A percentile compares a stretch with the other conserved stretches of the same genome.
These are phyloP conservation scores for Sclerotinia spermophila DNA, from an alignment of 2,329 filamentous ascomycete species.

Conservation along the genomic window DNA sequence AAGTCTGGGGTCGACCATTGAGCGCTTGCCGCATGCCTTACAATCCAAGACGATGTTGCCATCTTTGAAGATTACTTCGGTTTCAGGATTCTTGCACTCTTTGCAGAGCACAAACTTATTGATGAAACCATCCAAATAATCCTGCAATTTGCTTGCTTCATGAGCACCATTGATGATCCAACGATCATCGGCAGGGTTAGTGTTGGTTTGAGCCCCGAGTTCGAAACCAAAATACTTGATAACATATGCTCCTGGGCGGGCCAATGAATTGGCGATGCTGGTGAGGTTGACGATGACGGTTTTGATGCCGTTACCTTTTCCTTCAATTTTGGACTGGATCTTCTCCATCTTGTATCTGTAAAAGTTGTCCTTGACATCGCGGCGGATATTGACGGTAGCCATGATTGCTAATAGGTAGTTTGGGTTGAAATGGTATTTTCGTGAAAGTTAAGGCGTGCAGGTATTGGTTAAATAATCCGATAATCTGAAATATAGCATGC, in stretches of 20 bases:
- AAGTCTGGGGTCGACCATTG: slow-evolving; percentile 84
- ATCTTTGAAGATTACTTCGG: slow-evolving; percentile 92
- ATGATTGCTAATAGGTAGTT: slow-evolving; percentile 58
- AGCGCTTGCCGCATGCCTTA: slow-evolving; percentile 95
- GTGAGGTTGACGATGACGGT: slow-evolving; percentile 95
- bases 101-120: slow-evolving; percentile 98
- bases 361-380: slow-evolving; percentile 97
- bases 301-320: slow-evolving; percentile 99
- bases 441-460: slow-evolving; percentile 23
- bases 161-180: slow-evolving; percentile 99
- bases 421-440: slow-evolving; percentile 24
- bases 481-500: slow-evolving; percentile 43
- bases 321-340: slow-evolving; percentile 98
- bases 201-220: slow-evolving; percentile 97
- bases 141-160: slow-evolving; percentile 91
- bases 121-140: slow-evolving; percentile 98
- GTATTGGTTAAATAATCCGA: slow-evolving; percentile 28
- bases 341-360: slow-evolving; percentile 99
- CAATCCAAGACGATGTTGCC: slow-evolving; percentile 90
- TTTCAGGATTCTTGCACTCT: slow-evolving; percentile 99
- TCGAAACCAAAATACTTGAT: slow-evolving; percentile 99
- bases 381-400: slow-evolving; percentile 97
- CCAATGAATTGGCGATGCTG: slow-evolving; percentile 87
- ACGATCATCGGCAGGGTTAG: slow-evolving; percentile 92
- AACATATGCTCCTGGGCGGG: slow-evolving; percentile 87